These are phyloP conservation scores for Xylariaceae sp. DNA, from an alignment of 2,329 filamentous ascomycete species.

Conservation along the genomic window DNA sequence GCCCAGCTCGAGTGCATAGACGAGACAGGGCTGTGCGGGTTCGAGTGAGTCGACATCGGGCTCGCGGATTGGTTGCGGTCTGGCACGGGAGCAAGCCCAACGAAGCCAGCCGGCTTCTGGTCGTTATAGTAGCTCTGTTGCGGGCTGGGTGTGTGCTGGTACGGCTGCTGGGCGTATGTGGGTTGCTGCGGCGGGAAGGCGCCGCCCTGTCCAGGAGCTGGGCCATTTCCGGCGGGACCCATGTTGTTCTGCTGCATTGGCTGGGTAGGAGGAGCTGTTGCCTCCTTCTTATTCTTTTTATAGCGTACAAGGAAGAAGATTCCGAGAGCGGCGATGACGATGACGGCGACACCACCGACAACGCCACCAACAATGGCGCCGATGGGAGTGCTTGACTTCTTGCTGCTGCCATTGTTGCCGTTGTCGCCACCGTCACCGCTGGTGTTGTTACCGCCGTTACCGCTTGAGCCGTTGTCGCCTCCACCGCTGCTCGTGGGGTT, in stretches of 20 bases:
- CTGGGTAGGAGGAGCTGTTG: conserved; percentile 9
- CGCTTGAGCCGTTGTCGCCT: not conserved
- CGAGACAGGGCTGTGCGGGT: conserved; percentile 26
- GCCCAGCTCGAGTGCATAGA: conserved; percentile 24
- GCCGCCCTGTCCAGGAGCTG: conserved; percentile 1
- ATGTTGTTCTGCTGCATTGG: conserved; percentile 16
- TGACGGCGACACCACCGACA: conserved; percentile 41
- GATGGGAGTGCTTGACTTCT: conserved; percentile 25
- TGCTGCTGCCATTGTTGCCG: conserved; percentile 1
- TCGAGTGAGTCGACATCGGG: conserved; percentile 24
- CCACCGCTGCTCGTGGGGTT: not conserved
- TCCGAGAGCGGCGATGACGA: conserved; percentile 38
- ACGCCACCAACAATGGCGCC: conserved; percentile 45
- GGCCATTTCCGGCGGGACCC: not conserved
- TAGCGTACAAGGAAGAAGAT: conserved; percentile 41
- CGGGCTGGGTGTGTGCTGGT: conserved; percentile 12
- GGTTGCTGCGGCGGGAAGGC: conserved; percentile 17
- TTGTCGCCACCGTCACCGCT: conserved; percentile 1
- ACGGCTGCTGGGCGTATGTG: conserved; percentile 21
- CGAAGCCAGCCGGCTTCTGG: conserved; percentile 26
- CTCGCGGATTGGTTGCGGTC: conserved; percentile 28
- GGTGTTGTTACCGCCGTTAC: not conserved
- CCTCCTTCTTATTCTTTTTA: conserved; percentile 29
- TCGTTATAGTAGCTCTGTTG: conserved; percentile 21
- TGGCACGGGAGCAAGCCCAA: conserved; percentile 16